A percentile compares a stretch with the other conserved stretches of the same genome.
phyloP scores from a whole-genome alignment of 345 rosid genomes.

The Excoecaria cochinchinensis region DNA sequence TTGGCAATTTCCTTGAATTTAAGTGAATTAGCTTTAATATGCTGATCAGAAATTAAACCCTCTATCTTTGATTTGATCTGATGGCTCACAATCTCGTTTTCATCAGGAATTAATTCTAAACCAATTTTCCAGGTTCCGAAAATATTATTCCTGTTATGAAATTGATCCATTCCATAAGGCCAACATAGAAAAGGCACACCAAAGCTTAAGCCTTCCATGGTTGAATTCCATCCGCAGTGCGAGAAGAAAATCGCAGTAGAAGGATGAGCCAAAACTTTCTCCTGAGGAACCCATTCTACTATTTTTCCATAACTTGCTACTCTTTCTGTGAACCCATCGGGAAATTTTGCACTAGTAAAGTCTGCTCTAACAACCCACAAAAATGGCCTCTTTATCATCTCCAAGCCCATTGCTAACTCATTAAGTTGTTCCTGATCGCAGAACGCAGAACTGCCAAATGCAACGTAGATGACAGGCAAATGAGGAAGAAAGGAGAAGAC shows the following conservation, averaged over 20 bases:
- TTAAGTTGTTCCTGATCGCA: conserved; percentile 31
- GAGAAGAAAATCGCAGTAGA: conserved; percentile 34
- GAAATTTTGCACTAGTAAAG: no score
- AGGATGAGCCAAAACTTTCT: conserved; percentile 35
- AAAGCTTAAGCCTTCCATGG: conserved; percentile 30
- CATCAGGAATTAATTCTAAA: conserved; percentile 12
- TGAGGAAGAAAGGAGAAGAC: no score
- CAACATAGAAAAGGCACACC: conserved; percentile 44
- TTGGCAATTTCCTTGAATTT: no score
- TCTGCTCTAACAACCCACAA: no score
- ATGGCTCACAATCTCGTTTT: conserved; percentile 30
- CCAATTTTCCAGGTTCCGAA: conserved; percentile 34
- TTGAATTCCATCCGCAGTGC: conserved; percentile 44
- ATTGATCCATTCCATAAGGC: conserved; percentile 37
- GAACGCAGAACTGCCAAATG: conserved; percentile 40
- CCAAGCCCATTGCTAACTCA: conserved; percentile 41
- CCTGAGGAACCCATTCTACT: no score
- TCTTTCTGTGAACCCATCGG: no score
- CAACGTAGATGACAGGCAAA: conserved; percentile 49
- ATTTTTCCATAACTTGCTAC: no score
- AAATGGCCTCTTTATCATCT: no score
- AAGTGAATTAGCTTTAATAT: conserved; percentile 19
- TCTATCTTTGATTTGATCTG: conserved; percentile 23
- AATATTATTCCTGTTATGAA: conserved; percentile 28
- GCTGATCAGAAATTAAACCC: conserved; percentile 11